phyloP scores from a whole-genome alignment of 1,284 basidiomycete genomes.

The Xerocomus nothofagi region DNA sequence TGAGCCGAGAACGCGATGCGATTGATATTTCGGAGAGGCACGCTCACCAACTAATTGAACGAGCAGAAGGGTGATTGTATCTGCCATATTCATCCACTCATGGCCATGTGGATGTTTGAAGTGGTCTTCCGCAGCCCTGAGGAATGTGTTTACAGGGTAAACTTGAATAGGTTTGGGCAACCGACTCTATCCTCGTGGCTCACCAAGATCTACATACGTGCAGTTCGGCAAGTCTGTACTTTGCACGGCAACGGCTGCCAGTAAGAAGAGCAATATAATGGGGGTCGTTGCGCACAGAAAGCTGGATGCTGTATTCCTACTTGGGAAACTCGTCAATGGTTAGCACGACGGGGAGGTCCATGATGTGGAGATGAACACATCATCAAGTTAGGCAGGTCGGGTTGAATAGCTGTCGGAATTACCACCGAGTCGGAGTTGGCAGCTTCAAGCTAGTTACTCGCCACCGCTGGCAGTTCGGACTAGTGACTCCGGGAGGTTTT shows the following conservation, averaged over 20 bases:
- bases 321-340: constrained; percentile 64
- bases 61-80: constrained; percentile 72
- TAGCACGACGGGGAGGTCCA: constrained; percentile 38
- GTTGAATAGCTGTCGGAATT: no score
- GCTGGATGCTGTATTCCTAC: constrained; percentile 51
- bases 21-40: constrained; percentile 4
- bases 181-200: constrained; percentile 25
- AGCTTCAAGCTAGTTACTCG: no score
- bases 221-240: no score
- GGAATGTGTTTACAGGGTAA: constrained; percentile 6
- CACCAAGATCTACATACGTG: constrained; percentile 85
- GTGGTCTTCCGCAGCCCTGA: constrained; percentile 88
- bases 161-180: constrained; percentile 6
- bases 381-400: no score
- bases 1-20: constrained; percentile 54
- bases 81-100: constrained; percentile 83
- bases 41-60: constrained; percentile 79
- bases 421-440: no score
- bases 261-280: constrained; percentile 3
- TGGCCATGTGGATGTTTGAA: constrained; percentile 84
- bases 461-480: no score
- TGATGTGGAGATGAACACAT: constrained; percentile 13
- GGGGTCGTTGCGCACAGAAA: constrained; percentile 40
- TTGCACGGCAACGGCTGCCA: no score
- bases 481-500: no score